Evolutionary conservation across 2,329 filamentous ascomycete genomes (phyloP).

Genomic region (Cytospora schulzeri): DNA sequence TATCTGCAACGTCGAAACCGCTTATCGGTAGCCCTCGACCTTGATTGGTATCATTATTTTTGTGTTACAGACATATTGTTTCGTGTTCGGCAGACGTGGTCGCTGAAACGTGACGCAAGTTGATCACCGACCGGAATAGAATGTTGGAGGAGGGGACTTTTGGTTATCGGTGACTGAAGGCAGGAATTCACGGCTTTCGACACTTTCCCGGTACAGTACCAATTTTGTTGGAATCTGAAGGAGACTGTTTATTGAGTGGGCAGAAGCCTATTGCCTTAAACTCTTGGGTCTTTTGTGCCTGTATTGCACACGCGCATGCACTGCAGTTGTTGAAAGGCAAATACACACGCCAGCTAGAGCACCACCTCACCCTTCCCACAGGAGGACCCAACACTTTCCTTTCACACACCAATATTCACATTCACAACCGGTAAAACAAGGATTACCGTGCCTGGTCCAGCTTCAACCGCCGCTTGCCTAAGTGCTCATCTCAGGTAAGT

Average conservation of each 20-base stretch:
- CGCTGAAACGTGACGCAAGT: constrained; percentile 13
- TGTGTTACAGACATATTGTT: not conserved
- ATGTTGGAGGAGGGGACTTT: constrained; percentile 3
- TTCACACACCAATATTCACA: not conserved
- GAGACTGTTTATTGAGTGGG: no score
- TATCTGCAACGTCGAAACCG: no score
- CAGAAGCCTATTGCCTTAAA: not conserved
- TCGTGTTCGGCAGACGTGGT: constrained; percentile 1
- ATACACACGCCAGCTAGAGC: not conserved
- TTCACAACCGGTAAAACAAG: no score
- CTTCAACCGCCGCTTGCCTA: not conserved
- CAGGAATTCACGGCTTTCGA: not conserved
- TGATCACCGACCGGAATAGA: constrained; percentile 13
- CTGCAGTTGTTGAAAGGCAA: not conserved
- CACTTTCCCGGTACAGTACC: not conserved
- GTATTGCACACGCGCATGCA: not conserved
- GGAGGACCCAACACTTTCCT: not conserved
- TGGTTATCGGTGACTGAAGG: constrained; percentile 12
- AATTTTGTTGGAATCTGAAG: no score
- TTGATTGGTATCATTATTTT: not conserved
- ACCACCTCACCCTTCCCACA: not conserved
- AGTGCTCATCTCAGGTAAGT: not conserved
- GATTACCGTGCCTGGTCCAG: not conserved
- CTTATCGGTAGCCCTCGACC: not conserved
- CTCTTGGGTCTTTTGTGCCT: no score